phyloP scores from a whole-genome alignment of 305 asterid species.

The Fraxinus xanthoxyloides region DNA sequence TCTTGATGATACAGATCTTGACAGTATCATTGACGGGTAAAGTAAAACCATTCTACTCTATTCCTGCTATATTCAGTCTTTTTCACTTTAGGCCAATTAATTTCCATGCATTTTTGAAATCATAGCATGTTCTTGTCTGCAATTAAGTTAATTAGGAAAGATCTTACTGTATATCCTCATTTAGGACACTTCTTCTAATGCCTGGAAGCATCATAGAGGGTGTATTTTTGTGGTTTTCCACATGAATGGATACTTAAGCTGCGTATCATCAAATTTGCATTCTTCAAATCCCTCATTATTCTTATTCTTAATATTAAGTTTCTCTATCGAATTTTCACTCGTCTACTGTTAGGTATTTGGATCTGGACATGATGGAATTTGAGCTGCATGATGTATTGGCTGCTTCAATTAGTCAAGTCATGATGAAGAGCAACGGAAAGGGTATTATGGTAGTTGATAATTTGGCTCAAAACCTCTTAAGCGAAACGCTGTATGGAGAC shows the following conservation, averaged over 20 bases:
- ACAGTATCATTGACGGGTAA: slow-evolving; percentile 82
- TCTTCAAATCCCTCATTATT: neutral
- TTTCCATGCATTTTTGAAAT: neutral
- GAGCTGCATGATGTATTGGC: slow-evolving; percentile 70
- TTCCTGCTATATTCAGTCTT: neutral
- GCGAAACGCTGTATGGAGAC: slow-evolving; percentile 76
- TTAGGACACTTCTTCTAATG: neutral
- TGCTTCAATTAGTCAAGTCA: slow-evolving; percentile 79
- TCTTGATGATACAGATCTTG: slow-evolving; percentile 91
- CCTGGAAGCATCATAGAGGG: neutral
- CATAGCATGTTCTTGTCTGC: neutral
- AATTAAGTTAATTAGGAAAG: neutral
- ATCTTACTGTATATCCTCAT: neutral
- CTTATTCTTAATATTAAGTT: neutral
- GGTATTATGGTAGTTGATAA: slow-evolving; percentile 54
- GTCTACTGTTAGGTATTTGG: slow-evolving; percentile 56
- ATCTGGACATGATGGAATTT: slow-evolving; percentile 85
- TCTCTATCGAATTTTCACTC: neutral
- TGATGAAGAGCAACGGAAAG: slow-evolving; percentile 75
- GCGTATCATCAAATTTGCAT: neutral
- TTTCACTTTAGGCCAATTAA: neutral
- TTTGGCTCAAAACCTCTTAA: slow-evolving; percentile 42
- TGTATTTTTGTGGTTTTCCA: neutral
- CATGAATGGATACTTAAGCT: neutral
- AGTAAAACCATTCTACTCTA: neutral